Base-by-base conservation (phyloP, 805 yeast genomes). In the Kuraishia hungarica region DNA sequence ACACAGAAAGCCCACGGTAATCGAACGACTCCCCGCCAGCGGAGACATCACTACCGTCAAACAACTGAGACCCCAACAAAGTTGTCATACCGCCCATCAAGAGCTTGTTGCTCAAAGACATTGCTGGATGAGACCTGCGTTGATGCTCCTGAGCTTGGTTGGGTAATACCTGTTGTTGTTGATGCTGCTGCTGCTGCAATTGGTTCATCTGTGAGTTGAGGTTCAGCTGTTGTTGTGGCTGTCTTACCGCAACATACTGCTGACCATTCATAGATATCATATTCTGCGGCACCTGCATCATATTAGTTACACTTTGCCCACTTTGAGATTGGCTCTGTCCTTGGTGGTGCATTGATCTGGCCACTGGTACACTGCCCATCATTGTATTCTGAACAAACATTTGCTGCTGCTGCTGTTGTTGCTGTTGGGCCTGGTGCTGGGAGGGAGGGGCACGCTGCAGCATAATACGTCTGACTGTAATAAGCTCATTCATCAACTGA, bases 401-500 rank as follows among this genome's bases (percentile, higher is more conserved):
- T 24, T 50, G 22, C 19, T 49, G 22, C 13, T 49, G 55, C 48
- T 57, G 55, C 50, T 35, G 54, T 20, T 21, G 39, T 4, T 35
- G 56, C 46, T 48, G 54, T 20, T 39, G 55, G 21, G 55, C 51
- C 47, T 54, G 59, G 5, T 55, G n/a, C 35, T 48, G 51, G 19
- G 15, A 11, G 6, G 29, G 43, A 48, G 55, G 20, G 52, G 39
- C 58, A 56, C 57, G 22, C 58, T 60, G 48, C 22, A 54, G 57
- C 22, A 64, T 21, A 21, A 59, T 52, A 7, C 62, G 52, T 50
- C 73, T 64, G 52, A 86, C 69, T 54, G 78, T 78, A 47, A 76
- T 72, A 55, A 83, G 73, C 66, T 87, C 90, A 58, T 73, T 66
- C 53, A 66, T 64, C 61, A 88, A 70, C 39, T 71, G 66, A 2